Evolutionary conservation across 2,329 filamentous ascomycete species (phyloP).

Genomic region (Aspergillus versicolor): DNA sequence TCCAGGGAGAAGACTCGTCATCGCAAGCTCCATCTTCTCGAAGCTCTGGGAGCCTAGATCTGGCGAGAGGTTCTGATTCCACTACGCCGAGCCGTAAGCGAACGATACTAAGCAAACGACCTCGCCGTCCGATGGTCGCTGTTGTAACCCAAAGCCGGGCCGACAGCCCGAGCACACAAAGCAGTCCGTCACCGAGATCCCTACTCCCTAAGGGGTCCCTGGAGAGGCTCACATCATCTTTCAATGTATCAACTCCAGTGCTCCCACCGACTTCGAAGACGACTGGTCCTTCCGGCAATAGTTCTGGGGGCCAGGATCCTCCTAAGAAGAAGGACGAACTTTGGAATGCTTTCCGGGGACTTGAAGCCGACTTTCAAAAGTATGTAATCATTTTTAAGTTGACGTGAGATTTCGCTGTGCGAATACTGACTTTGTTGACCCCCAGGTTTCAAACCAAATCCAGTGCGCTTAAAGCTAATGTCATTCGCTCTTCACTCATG

Average conservation of each 20-base stretch:
- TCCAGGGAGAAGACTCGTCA: constrained; percentile 30
- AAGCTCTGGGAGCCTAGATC: constrained; percentile 20
- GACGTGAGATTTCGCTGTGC: neutral
- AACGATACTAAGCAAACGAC: constrained; percentile 36
- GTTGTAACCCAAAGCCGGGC: constrained; percentile 37
- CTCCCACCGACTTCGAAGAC: constrained; percentile 49
- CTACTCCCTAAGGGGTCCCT: constrained; percentile 44
- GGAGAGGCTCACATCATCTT: constrained; percentile 45
- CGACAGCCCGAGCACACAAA: constrained; percentile 36
- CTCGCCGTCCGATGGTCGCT: constrained; percentile 41
- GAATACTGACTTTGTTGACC: neutral
- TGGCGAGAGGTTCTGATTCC: constrained; percentile 15
- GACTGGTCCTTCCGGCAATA: constrained; percentile 40
- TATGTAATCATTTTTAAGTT: constrained; percentile 24
- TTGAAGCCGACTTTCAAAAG: constrained; percentile 69
- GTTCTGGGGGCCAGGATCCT: constrained; percentile 30
- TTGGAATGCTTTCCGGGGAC: constrained; percentile 65
- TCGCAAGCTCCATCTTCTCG: constrained; percentile 21
- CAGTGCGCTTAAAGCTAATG: constrained; percentile 69
- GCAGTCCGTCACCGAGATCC: constrained; percentile 41
- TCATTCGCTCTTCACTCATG: constrained; percentile 69
- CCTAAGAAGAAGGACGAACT: constrained; percentile 67
- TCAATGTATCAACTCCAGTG: constrained; percentile 46
- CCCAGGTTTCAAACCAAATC: constrained; percentile 69
- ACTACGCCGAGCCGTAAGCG: constrained; percentile 27